phyloP scores from a whole-genome alignment of 192 early-diverging fungal species.

The Backusella tuberculispora region DNA sequence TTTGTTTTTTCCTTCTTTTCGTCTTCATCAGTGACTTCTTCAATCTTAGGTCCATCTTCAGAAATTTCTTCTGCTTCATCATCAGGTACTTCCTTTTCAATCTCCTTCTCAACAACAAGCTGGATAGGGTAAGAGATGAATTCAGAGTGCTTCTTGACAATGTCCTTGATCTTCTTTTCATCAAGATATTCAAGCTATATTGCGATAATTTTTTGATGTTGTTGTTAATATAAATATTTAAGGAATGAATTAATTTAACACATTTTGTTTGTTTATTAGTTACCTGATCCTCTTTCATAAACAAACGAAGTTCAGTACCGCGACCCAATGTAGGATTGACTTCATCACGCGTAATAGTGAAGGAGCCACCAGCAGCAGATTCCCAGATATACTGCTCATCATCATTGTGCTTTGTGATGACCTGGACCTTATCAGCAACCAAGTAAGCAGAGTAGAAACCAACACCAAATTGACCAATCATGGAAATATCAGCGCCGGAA shows the following conservation, averaged over 20 bases:
- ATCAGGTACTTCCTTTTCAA: conserved; percentile 95
- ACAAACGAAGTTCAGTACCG: conserved; percentile 92
- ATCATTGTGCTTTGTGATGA: conserved; percentile 96
- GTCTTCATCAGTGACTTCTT: conserved; percentile 84
- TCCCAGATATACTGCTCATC: conserved; percentile 97
- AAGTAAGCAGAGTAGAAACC: conserved; percentile 99
- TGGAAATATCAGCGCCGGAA: conserved; percentile 95
- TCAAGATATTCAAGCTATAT: conserved; percentile 86
- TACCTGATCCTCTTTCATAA: conserved; percentile 94
- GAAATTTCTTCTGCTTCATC: conserved; percentile 81
- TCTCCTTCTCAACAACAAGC: conserved; percentile 94
- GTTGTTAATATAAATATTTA: background rate
- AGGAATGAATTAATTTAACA: conserved; percentile 5
- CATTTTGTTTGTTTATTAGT: background rate
- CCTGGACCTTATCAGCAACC: conserved; percentile 95
- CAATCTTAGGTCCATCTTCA: conserved; percentile 73
- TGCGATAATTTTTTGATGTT: too few species aligned
- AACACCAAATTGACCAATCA: conserved; percentile 99
- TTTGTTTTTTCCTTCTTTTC: conserved; percentile 57
- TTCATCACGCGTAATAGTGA: conserved; percentile 93
- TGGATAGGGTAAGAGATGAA: conserved; percentile 99
- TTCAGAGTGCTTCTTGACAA: conserved; percentile 99
- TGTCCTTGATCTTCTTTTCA: conserved; percentile 98
- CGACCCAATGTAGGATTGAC: conserved; percentile 88
- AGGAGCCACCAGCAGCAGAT: conserved; percentile 84